Evolutionary conservation across 1,284 basidiomycete genomes (phyloP).

Genomic region (Irpex sp.): DNA sequence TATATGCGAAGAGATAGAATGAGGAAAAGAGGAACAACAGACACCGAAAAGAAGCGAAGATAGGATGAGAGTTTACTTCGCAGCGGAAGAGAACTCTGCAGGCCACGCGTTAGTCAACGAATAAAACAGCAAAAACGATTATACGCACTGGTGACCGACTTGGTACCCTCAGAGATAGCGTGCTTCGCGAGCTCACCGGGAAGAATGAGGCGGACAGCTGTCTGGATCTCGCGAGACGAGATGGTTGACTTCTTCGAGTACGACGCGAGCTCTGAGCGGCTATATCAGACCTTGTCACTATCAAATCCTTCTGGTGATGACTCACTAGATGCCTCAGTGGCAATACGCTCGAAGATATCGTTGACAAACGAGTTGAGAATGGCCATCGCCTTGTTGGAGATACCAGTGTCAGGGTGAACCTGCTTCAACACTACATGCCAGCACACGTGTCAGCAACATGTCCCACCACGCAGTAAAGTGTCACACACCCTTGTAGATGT

Average conservation of each 20-base stretch:
- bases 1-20: slow-evolving; percentile 7
- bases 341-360: slow-evolving; percentile 73
- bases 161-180: slow-evolving; percentile 82
- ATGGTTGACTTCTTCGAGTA: slow-evolving; percentile 78
- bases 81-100: slow-evolving; percentile 28
- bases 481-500: slow-evolving; percentile 67
- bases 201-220: slow-evolving; percentile 67
- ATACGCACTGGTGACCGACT: slow-evolving; percentile 37
- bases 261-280: slow-evolving; percentile 51
- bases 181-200: slow-evolving; percentile 79
- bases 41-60: slow-evolving; percentile 16
- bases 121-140: not conserved
- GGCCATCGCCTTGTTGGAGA: slow-evolving; percentile 76
- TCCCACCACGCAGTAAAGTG: slow-evolving; percentile 2
- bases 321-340: slow-evolving; percentile 64
- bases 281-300: slow-evolving; percentile 4
- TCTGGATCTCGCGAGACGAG: slow-evolving; percentile 74
- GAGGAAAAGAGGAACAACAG: not conserved
- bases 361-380: slow-evolving; percentile 72
- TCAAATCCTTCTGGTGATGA: slow-evolving; percentile 17
- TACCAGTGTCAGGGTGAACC: slow-evolving; percentile 77
- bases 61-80: slow-evolving; percentile 20
- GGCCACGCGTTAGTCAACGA: not conserved
- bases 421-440: slow-evolving; percentile 54
- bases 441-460: slow-evolving; percentile 16